Conservation (phyloP, 345 rosid genomes). For the Linum tenue region DNA sequence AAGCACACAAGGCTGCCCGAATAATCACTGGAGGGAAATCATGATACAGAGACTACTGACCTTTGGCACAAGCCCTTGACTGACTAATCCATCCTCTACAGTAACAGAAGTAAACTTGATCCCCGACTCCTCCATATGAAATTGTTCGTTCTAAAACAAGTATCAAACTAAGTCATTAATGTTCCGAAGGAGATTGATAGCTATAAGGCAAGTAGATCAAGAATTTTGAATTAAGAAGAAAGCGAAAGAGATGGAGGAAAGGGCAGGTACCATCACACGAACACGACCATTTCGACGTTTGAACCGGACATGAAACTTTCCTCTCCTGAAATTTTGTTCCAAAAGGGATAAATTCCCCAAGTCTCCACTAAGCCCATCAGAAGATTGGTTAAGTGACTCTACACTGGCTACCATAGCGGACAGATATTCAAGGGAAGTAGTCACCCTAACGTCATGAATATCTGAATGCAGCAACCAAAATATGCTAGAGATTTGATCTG, state of each 20-base stretch:
- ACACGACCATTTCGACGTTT: slow-evolving; percentile 89
- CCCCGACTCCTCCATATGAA: slow-evolving; percentile 45
- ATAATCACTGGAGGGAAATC: background rate
- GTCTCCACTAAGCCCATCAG: slow-evolving; percentile 36
- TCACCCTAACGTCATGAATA: slow-evolving; percentile 51
- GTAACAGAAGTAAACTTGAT: slow-evolving; percentile 53
- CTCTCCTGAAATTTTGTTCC: slow-evolving; percentile 46
- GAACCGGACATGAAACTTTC: slow-evolving; percentile 54
- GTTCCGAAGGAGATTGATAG: slow-evolving; percentile 7
- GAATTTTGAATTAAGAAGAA: background rate
- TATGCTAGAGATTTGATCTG: slow-evolving; percentile 55
- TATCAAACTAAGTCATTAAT: slow-evolving; percentile 5
- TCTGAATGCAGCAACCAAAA: slow-evolving; percentile 78
- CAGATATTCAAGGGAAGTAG: slow-evolving; percentile 56
- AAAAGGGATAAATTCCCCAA: slow-evolving; percentile 34
- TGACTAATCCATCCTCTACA: slow-evolving; percentile 30
- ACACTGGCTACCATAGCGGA: slow-evolving; percentile 64
- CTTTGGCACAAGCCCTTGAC: slow-evolving; percentile 67
- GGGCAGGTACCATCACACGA: slow-evolving; percentile 46
- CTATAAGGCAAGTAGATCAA: slow-evolving; percentile 1
- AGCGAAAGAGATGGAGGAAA: background rate
- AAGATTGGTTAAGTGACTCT: slow-evolving; percentile 40
- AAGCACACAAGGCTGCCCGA: background rate
- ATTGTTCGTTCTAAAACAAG: slow-evolving; percentile 52
- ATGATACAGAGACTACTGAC: slow-evolving; percentile 22